These are phyloP conservation scores for Leccinum pachyderme DNA, from an alignment of 1,284 basidiomycete species.

Conservation along the genomic window DNA sequence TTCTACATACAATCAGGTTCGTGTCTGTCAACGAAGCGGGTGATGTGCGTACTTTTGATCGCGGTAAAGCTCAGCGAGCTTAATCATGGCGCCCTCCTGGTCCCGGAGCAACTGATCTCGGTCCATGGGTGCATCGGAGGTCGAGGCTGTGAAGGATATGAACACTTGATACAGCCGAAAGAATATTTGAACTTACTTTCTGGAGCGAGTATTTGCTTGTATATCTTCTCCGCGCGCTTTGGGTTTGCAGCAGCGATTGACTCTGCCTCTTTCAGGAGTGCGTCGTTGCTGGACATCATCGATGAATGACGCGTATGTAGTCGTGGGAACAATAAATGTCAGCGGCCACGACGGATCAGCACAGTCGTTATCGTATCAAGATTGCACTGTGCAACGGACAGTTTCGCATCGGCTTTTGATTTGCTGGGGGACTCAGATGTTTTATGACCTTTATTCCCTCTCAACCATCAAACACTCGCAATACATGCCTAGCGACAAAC, in stretches of 20 bases:
- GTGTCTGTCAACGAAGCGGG: neutral
- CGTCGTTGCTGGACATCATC: constrained; percentile 39
- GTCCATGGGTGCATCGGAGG: constrained; percentile 31
- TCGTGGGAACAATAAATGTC: constrained; percentile 25
- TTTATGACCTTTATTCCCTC: neutral
- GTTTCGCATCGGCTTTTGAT: too few relatives aligned
- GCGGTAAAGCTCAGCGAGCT: constrained; percentile 86
- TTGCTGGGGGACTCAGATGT: too few relatives aligned
- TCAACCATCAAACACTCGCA: neutral
- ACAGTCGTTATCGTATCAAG: neutral
- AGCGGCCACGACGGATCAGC: too few relatives aligned
- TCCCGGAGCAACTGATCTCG: constrained; percentile 66
- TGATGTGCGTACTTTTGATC: constrained; percentile 71
- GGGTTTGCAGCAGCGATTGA: constrained; percentile 42
- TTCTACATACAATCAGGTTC: constrained; percentile 44
- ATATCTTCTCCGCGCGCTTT: constrained; percentile 59
- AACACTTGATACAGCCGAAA: constrained; percentile 4
- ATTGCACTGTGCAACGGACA: too few relatives aligned
- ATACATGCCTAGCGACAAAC: neutral
- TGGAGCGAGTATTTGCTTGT: constrained; percentile 60
- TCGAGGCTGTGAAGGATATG: constrained; percentile 24
- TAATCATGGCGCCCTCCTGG: constrained; percentile 85
- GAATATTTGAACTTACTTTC: constrained; percentile 29
- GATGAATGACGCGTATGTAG: constrained; percentile 26
- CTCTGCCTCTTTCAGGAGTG: constrained; percentile 54